A percentile compares a stretch with the other conserved stretches of the same genome.
Conservation (phyloP, 306 rosid species). For the Sesbania bispinosa region DNA sequence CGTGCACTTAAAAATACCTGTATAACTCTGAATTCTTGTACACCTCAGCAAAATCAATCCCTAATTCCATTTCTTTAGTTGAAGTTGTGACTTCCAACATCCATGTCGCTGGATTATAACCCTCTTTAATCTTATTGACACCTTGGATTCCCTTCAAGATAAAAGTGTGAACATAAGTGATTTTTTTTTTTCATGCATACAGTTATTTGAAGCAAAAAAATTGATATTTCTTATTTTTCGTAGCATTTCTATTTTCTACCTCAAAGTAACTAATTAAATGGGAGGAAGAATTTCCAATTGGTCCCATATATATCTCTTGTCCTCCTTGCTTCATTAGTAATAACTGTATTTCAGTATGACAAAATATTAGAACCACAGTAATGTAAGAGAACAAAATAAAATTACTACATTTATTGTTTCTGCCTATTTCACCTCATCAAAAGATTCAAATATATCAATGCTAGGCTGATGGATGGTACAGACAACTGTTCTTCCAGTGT, state of each 20-base stretch:
- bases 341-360: constrained; percentile 33
- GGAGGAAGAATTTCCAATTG: constrained; percentile 45
- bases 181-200: too few species aligned
- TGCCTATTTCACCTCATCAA: constrained; percentile 47
- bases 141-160: constrained; percentile 42
- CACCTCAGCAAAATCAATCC: constrained; percentile 36
- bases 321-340: constrained; percentile 55
- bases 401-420: not conserved
- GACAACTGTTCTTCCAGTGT: constrained; percentile 68
- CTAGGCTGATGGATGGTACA: constrained; percentile 75
- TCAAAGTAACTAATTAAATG: constrained; percentile 42
- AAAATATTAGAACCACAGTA: constrained; percentile 7
- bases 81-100: constrained; percentile 42
- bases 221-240: not conserved
- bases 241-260: constrained; percentile 23
- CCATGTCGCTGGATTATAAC: constrained; percentile 57
- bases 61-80: constrained; percentile 42
- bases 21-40: constrained; percentile 42
- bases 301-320: constrained; percentile 45
- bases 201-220: not conserved
- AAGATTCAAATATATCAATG: constrained; percentile 65
- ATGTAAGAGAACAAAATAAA: constrained; percentile 13
- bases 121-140: constrained; percentile 39
- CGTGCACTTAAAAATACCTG: constrained; percentile 35
- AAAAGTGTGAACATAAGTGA: not conserved